These are phyloP conservation scores for Plasmodium knowlesi DNA, from an alignment of 169 alveolate species.

Conservation along the genomic window DNA sequence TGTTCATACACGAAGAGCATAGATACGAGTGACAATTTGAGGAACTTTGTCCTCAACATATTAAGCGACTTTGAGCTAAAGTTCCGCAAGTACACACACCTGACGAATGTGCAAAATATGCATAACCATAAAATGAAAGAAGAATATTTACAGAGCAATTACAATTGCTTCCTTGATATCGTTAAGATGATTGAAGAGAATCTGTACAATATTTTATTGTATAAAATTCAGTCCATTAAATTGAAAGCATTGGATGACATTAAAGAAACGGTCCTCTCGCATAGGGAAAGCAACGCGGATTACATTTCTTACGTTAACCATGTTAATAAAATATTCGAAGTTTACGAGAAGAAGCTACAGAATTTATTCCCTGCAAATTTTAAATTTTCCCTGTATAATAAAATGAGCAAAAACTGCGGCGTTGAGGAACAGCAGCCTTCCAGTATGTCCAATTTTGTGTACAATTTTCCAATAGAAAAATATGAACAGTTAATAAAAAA, in stretches of 20 bases:
- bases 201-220: constrained; percentile 7
- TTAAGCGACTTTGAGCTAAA: constrained; percentile 6
- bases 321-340: constrained; percentile 7
- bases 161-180: constrained; percentile 27
- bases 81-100: not conserved
- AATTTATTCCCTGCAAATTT: constrained; percentile 4
- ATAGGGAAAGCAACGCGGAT: constrained; percentile 7
- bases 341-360: constrained; percentile 23
- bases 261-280: constrained; percentile 5
- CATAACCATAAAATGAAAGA: constrained; percentile 5
- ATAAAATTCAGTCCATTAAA: constrained; percentile 32
- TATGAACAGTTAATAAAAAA: constrained; percentile 55
- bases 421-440: not conserved
- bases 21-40: constrained; percentile 21
- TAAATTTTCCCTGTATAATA: constrained; percentile 21
- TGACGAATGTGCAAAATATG: constrained; percentile 19
- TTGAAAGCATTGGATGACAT: constrained; percentile 40
- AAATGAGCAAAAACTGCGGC: not conserved
- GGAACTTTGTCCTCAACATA: constrained; percentile 2
- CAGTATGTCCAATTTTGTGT: not conserved
- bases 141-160: constrained; percentile 16
- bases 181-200: constrained; percentile 32
- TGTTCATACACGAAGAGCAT: constrained; percentile 1
- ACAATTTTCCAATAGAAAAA: constrained; percentile 27
- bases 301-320: constrained; percentile 15